Evolutionary conservation across 257 asterid species (phyloP).

Genomic region (Anisodus tanguticus): DNA sequence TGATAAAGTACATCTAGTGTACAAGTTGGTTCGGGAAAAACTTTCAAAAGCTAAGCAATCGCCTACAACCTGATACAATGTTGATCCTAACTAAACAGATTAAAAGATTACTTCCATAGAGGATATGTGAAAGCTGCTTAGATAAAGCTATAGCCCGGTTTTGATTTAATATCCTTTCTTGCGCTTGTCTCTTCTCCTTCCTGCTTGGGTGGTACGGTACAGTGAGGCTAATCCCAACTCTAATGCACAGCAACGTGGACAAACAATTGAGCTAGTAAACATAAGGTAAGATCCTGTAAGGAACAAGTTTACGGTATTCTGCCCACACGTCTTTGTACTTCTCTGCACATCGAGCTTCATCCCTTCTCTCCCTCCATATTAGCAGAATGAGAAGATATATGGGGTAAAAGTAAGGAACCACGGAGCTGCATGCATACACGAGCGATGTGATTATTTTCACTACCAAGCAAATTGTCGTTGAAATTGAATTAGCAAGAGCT

Average conservation of each 20-base stretch:
- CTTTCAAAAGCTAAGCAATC: neutral
- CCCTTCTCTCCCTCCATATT: slow-evolving; percentile 98
- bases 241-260: neutral
- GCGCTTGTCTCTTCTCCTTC: neutral
- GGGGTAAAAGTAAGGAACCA: slow-evolving; percentile 89
- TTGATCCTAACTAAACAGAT: slow-evolving; percentile 14
- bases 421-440: slow-evolving; percentile 65
- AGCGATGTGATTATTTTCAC: neutral
- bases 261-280: slow-evolving; percentile 48
- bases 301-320: slow-evolving; percentile 79
- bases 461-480: neutral
- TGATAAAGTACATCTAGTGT: neutral
- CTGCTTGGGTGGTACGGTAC: neutral
- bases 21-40: neutral
- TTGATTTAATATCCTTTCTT: neutral
- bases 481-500: neutral
- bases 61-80: neutral
- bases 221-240: neutral
- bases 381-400: slow-evolving; percentile 82
- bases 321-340: slow-evolving; percentile 92
- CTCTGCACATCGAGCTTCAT: slow-evolving; percentile 91
- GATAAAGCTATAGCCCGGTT: neutral
- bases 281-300: slow-evolving; percentile 90
- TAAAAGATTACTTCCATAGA: neutral
- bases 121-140: neutral